These are phyloP conservation scores for Pisolithus tinctorius DNA, from an alignment of 768 basidiomycete genomes.

Conservation along the genomic window DNA sequence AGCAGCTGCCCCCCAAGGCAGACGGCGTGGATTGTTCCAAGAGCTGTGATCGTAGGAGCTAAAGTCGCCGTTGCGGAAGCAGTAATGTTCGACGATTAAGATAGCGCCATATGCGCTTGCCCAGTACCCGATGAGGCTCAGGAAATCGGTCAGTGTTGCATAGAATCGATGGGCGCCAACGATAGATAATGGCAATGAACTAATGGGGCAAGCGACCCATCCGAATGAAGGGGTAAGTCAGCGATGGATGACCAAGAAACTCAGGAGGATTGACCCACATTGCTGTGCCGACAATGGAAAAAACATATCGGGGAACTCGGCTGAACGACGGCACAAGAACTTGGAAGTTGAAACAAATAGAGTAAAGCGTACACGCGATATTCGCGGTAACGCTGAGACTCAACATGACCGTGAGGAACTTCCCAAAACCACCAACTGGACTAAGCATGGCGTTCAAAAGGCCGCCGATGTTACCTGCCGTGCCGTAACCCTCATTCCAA, in stretches of 20 bases:
- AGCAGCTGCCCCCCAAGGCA: constrained; percentile 63
- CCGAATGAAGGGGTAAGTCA: constrained; percentile 2
- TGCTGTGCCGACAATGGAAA: constrained; percentile 57
- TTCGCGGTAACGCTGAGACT: constrained; percentile 76
- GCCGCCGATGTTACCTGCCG: constrained; percentile 54
- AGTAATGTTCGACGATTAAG: constrained; percentile 58
- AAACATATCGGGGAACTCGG: constrained; percentile 61
- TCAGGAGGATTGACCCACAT: constrained; percentile 40
- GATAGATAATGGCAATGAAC: constrained; percentile 62
- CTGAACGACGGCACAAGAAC: constrained; percentile 54
- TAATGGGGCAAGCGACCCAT: constrained; percentile 14
- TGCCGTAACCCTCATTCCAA: constrained; percentile 50
- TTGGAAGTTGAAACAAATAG: constrained; percentile 68
- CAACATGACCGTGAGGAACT: constrained; percentile 65
- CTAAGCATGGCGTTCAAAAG: constrained; percentile 55
- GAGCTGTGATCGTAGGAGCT: constrained; percentile 38
- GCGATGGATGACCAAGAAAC: background rate
- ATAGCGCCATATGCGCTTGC: constrained; percentile 51
- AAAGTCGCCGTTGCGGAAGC: constrained; percentile 51
- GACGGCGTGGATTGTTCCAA: constrained; percentile 45
- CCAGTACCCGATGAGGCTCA: constrained; percentile 68
- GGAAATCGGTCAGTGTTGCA: constrained; percentile 52
- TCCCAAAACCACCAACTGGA: constrained; percentile 60
- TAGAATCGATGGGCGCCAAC: constrained; percentile 66
- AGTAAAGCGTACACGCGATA: constrained; percentile 80